phyloP scores from a whole-genome alignment of 31 red algal species.

The Odonthalia washingtoniensis region DNA sequence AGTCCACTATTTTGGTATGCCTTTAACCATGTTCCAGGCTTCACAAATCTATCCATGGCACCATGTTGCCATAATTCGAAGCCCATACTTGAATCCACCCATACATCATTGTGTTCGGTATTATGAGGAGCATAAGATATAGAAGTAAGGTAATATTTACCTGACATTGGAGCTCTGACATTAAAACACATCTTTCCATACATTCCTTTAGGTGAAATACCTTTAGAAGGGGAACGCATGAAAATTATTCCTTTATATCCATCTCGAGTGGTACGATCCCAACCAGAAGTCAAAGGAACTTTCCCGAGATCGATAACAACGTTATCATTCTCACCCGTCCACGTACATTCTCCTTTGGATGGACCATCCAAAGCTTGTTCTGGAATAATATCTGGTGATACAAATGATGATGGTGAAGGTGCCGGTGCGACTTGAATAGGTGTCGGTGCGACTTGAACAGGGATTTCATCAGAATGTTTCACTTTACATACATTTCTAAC shows the following conservation, averaged over 20 bases:
- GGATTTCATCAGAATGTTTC: too few species aligned
- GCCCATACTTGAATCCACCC: conserved; percentile 16
- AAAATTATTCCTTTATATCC: conserved; percentile 20
- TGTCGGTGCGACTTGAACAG: too few species aligned
- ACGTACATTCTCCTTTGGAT: background rate
- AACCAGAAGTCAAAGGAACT: conserved; percentile 17
- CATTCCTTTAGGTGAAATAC: conserved; percentile 17
- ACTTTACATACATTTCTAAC: too few species aligned
- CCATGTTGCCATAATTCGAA: background rate
- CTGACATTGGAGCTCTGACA: background rate
- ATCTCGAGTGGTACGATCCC: conserved; percentile 12
- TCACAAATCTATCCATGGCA: too few species aligned
- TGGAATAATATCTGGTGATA: too few species aligned
- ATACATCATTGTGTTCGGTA: conserved; percentile 44
- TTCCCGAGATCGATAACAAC: conserved; percentile 24
- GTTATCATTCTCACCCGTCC: background rate
- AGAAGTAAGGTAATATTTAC: conserved; percentile 28
- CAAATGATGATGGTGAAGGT: too few species aligned
- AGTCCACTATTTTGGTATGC: conserved; percentile 28
- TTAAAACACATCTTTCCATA: conserved; percentile 38
- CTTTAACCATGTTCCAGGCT: conserved; percentile 30
- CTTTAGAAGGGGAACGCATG: conserved; percentile 14
- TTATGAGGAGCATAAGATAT: conserved; percentile 15
- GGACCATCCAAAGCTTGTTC: too few species aligned
- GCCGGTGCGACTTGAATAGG: too few species aligned